Conservation (phyloP, 805 yeast species). For the Lipomyces sp. region DNA sequence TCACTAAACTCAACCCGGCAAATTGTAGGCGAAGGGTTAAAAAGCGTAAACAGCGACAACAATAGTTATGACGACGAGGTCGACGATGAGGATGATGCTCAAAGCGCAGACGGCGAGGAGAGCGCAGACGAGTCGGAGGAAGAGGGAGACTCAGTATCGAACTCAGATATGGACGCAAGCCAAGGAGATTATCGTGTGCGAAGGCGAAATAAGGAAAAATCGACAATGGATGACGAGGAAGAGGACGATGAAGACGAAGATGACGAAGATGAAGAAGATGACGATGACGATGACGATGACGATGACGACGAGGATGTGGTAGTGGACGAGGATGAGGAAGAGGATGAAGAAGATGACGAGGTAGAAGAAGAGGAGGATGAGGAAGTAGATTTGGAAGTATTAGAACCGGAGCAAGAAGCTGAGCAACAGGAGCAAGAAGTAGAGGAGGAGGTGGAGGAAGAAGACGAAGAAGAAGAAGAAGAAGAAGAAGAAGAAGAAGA, state of each 20-base stretch:
- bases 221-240: constrained; percentile 7
- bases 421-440: not conserved
- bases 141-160: too few species aligned
- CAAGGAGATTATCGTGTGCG: too few species aligned
- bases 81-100: not conserved
- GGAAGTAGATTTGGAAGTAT: constrained; percentile 13
- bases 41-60: constrained; percentile 2
- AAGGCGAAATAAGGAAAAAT: too few species aligned
- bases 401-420: not conserved
- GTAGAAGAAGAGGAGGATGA: constrained; percentile 19
- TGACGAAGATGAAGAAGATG: constrained; percentile 3
- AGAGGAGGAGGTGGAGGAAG: constrained; percentile 15
- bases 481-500: constrained; percentile 10
- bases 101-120: not conserved
- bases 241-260: not conserved
- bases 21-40: not conserved
- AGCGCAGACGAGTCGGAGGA: not conserved
- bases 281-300: constrained; percentile 11
- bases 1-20: not conserved
- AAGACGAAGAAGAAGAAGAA: constrained; percentile 13
- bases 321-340: constrained; percentile 6
- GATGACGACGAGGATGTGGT: constrained; percentile 21
- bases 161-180: too few species aligned
- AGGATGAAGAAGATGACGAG: constrained; percentile 18
- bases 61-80: constrained; percentile 1